phyloP scores from a whole-genome alignment of 805 yeast genomes.

The Yamadazyma takamatsuzukensis region DNA sequence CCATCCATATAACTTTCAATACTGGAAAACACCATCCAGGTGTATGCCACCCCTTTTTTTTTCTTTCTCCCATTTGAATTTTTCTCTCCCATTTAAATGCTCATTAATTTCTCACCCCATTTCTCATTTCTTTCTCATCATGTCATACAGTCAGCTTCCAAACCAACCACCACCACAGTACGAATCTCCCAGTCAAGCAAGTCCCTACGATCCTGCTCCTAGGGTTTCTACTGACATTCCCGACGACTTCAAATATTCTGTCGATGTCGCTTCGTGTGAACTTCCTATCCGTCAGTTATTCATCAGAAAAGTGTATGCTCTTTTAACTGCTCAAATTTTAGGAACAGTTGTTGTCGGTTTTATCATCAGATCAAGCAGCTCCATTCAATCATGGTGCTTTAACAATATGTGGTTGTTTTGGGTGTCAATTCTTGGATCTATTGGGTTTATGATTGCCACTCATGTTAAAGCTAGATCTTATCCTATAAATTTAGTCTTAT shows the following conservation, averaged over 20 bases:
- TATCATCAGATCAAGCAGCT: slow-evolving; percentile 41
- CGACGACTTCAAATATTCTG: slow-evolving; percentile 81
- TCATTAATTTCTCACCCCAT: too few relatives aligned
- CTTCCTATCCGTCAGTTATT: slow-evolving; percentile 72
- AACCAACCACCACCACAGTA: too few relatives aligned
- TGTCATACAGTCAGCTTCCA: too few relatives aligned
- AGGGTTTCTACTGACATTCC: too few relatives aligned
- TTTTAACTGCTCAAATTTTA: slow-evolving; percentile 61
- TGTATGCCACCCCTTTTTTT: too few relatives aligned
- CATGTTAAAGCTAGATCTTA: slow-evolving; percentile 60
- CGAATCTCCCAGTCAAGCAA: too few relatives aligned
- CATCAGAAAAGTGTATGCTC: slow-evolving; percentile 72
- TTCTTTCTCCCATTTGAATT: too few relatives aligned
- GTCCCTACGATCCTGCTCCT: too few relatives aligned
- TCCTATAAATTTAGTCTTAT: slow-evolving; percentile 60
- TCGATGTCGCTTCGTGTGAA: slow-evolving; percentile 74
- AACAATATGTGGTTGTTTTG: slow-evolving; percentile 56
- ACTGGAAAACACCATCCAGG: too few relatives aligned
- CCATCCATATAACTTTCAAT: too few relatives aligned
- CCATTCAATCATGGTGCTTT: slow-evolving; percentile 52
- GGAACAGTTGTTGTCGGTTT: slow-evolving; percentile 58
- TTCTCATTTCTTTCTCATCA: too few relatives aligned
- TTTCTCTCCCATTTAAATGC: too few relatives aligned
- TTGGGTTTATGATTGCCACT: slow-evolving; percentile 65
- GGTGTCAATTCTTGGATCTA: slow-evolving; percentile 53